Evolutionary conservation across 306 rosid genomes (phyloP).

Genomic region (Sicyos baderoa): DNA sequence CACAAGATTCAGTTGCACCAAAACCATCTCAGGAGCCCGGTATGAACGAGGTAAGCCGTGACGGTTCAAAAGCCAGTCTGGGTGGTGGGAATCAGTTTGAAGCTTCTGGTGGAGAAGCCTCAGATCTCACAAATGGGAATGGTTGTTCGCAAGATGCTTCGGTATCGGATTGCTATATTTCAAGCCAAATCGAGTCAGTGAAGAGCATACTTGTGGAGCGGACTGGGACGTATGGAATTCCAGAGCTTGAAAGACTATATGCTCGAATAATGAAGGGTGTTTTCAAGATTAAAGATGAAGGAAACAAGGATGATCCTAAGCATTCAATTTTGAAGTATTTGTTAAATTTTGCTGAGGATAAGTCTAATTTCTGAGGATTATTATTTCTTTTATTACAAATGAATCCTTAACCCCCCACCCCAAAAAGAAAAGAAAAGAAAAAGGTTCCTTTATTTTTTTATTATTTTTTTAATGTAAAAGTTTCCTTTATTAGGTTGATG

Average conservation of each 20-base stretch:
- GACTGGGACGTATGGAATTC: conserved; percentile 49
- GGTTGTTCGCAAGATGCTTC: conserved; percentile 33
- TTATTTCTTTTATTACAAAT: conserved; percentile 5
- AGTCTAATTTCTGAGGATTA: conserved; percentile 55
- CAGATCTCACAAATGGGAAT: conserved; percentile 28
- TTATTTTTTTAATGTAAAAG: too few species aligned
- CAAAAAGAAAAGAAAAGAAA: conserved; percentile 5
- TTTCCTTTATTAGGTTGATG: conserved; percentile 25
- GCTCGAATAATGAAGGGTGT: conserved; percentile 76
- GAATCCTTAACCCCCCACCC: conserved; percentile 1
- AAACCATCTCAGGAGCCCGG: conserved; percentile 46
- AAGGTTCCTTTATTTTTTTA: not conserved
- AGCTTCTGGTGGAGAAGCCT: conserved; percentile 32
- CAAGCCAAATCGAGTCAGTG: conserved; percentile 47
- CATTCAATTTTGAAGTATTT: conserved; percentile 55
- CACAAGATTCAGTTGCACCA: conserved; percentile 30
- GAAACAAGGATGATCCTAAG: conserved; percentile 39
- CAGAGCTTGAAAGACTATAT: conserved; percentile 86
- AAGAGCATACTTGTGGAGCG: conserved; percentile 48
- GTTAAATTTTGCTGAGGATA: conserved; percentile 59
- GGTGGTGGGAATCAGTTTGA: conserved; percentile 32
- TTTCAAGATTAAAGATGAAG: conserved; percentile 48
- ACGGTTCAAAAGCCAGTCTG: conserved; percentile 26
- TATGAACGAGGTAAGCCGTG: conserved; percentile 23
- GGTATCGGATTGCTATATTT: conserved; percentile 39